phyloP scores from a whole-genome alignment of 768 basidiomycete species.

The Russula lepida region DNA sequence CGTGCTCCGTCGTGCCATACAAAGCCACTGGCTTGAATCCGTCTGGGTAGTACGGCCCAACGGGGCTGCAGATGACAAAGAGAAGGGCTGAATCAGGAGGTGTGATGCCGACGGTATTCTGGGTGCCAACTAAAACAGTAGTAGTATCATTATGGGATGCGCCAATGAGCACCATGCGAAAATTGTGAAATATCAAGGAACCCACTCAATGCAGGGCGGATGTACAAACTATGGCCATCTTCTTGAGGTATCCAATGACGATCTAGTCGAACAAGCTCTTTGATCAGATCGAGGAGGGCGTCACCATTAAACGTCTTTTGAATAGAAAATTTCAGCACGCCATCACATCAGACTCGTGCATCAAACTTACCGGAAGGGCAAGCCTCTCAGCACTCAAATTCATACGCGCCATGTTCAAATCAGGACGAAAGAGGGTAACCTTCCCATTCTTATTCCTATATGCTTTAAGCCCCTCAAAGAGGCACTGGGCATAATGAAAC shows the following conservation, averaged over 20 bases:
- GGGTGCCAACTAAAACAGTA: slow-evolving; percentile 37
- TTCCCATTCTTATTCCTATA: slow-evolving; percentile 38
- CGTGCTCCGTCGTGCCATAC: slow-evolving; percentile 66
- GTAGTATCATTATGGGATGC: neutral
- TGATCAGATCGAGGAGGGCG: slow-evolving; percentile 36
- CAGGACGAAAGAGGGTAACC: slow-evolving; percentile 42
- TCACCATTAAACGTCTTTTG: slow-evolving; percentile 35
- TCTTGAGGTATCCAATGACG: slow-evolving; percentile 43
- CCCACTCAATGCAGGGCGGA: slow-evolving; percentile 36
- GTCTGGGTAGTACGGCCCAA: slow-evolving; percentile 43
- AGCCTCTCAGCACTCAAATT: slow-evolving; percentile 37
- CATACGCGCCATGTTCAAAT: slow-evolving; percentile 48
- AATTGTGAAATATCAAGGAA: neutral
- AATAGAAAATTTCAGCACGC: neutral
- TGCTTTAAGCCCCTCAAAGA: slow-evolving; percentile 47
- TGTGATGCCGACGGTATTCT: slow-evolving; percentile 38
- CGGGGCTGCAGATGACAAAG: slow-evolving; percentile 40
- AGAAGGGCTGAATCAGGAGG: slow-evolving; percentile 42
- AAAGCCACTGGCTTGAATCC: slow-evolving; percentile 47
- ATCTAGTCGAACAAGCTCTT: slow-evolving; percentile 39
- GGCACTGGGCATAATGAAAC: slow-evolving; percentile 44
- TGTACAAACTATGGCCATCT: slow-evolving; percentile 43
- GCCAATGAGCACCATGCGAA: neutral
- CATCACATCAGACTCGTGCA: neutral
- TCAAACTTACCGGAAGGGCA: slow-evolving; percentile 27